A percentile compares a stretch with the other conserved stretches of the same genome.
Evolutionary conservation across 352 stramenopile species (phyloP).

Genomic region (Thraustochytrium striatum): DNA sequence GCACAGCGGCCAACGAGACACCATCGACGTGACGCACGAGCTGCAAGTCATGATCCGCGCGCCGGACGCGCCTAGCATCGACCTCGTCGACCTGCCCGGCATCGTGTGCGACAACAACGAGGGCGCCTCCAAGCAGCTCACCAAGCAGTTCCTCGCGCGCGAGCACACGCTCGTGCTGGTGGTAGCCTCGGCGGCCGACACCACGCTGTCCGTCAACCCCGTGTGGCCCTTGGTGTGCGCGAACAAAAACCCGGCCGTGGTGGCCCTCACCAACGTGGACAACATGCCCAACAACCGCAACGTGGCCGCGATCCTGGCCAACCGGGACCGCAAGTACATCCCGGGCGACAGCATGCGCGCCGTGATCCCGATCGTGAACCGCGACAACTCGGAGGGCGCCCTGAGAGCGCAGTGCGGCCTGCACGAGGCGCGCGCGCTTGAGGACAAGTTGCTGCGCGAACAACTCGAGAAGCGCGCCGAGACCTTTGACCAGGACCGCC

Average conservation of each 20-base stretch:
- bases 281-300: background rate
- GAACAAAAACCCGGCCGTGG: background rate
- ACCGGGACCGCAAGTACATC: conserved; percentile 40
- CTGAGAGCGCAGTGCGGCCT: no score
- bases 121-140: conserved; percentile 55
- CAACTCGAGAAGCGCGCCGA: background rate
- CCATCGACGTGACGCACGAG: conserved; percentile 57
- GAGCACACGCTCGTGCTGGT: conserved; percentile 59
- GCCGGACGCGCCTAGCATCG: conserved; percentile 56
- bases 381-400: conserved; percentile 33
- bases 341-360: conserved; percentile 57
- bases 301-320: no score
- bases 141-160: conserved; percentile 56
- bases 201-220: conserved; percentile 58
- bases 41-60: conserved; percentile 58
- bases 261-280: background rate
- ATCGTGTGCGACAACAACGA: conserved; percentile 59
- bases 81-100: conserved; percentile 59
- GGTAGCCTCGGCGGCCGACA: conserved; percentile 56
- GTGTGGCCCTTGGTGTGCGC: conserved; percentile 58
- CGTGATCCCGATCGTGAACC: conserved; percentile 61
- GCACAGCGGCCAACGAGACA: conserved; percentile 41
- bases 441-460: background rate
- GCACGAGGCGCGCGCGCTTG: background rate
- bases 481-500: conserved; percentile 18